Evolutionary conservation across 1,139 yeast genomes (phyloP).

Genomic region (Candida pseudoviswanathii): DNA sequence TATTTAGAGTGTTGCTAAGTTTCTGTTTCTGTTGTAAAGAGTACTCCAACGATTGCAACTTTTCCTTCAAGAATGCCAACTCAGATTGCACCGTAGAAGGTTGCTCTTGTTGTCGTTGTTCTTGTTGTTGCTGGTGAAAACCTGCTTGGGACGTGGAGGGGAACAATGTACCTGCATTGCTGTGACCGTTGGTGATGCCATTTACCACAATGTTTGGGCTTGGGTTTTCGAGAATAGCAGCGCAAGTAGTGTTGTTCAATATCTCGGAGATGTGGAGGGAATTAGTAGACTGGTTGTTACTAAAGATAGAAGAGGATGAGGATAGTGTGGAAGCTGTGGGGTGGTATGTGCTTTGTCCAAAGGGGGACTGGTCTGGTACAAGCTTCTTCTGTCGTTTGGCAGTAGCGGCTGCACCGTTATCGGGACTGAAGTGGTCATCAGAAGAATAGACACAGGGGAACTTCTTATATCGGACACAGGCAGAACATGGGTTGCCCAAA

Average conservation of each 20-base stretch:
- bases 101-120: background rate
- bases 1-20: background rate
- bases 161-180: background rate
- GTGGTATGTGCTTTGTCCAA: background rate
- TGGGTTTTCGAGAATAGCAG: background rate
- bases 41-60: slow-evolving; percentile 17
- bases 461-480: slow-evolving; percentile 40
- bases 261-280: background rate
- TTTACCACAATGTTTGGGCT: background rate
- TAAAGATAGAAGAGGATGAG: background rate
- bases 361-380: background rate
- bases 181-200: background rate
- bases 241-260: background rate
- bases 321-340: background rate
- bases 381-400: background rate
- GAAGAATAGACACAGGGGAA: slow-evolving; percentile 25
- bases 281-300: background rate
- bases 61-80: slow-evolving; percentile 20
- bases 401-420: slow-evolving; percentile 1
- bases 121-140: background rate
- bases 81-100: slow-evolving; percentile 19
- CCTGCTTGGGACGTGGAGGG: background rate
- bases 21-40: slow-evolving; percentile 8
- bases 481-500: slow-evolving; percentile 42
- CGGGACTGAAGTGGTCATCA: slow-evolving; percentile 2